Evolutionary conservation across 768 basidiomycete genomes (phyloP).

Genomic region (Termitomyces sp.): DNA sequence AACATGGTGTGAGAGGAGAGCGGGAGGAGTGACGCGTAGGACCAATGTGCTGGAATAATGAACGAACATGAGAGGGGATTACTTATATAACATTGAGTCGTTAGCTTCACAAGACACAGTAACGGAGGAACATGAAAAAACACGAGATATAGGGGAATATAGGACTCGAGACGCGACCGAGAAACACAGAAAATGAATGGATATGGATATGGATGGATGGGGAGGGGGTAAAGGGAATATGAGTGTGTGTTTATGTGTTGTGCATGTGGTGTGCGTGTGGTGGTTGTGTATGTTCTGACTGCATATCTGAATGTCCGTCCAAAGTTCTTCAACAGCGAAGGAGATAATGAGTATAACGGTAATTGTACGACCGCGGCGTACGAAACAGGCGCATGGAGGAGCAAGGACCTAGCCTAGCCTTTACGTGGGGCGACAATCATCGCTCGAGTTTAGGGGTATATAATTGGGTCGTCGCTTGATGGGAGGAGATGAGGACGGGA

Average conservation of each 20-base stretch:
- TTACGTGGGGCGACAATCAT: conserved; percentile 15
- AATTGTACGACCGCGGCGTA: conserved; percentile 18
- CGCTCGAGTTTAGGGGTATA: conserved; percentile 21
- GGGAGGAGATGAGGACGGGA: background rate
- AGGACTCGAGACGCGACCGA: conserved; percentile 6
- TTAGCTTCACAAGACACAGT: conserved; percentile 17
- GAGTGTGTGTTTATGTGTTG: conserved; percentile 11
- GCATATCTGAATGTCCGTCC: conserved; percentile 30
- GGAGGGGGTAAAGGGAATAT: conserved; percentile 14
- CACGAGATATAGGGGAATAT: conserved; percentile 3
- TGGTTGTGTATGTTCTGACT: conserved; percentile 15
- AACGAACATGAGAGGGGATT: conserved; percentile 1
- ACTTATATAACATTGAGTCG: conserved; percentile 20
- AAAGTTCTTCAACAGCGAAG: conserved; percentile 22
- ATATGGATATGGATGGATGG: conserved; percentile 20
- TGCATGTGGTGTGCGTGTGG: conserved; percentile 8
- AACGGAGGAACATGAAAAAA: conserved; percentile 8
- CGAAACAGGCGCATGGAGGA: conserved; percentile 13
- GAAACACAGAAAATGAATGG: conserved; percentile 4
- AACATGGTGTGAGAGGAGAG: conserved; percentile 1
- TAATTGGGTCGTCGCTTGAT: conserved; percentile 9
- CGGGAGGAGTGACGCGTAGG: background rate
- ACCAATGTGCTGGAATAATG: background rate
- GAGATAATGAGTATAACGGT: conserved; percentile 18
- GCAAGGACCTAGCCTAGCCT: conserved; percentile 15